Evolutionary conservation across 305 asterid genomes (phyloP).

Genomic region (Fraxinus sp.): DNA sequence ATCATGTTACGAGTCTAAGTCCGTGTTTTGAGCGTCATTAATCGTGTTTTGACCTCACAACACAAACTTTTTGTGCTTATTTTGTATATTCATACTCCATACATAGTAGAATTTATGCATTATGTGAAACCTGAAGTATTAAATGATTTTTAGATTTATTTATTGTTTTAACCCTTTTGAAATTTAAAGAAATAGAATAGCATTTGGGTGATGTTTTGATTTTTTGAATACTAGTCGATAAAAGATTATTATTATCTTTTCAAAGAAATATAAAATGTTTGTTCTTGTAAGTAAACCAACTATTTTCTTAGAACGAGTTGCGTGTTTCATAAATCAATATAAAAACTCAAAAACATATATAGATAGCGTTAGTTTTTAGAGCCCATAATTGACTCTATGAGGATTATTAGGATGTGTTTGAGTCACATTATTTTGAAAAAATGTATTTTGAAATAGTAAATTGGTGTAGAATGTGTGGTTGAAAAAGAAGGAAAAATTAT

Average conservation of each 20-base stretch:
- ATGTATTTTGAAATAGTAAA: too few species aligned
- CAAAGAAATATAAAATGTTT: not conserved
- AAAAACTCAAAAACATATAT: not conserved
- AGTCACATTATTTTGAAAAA: too few species aligned
- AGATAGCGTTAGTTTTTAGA: not conserved
- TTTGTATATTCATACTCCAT: not conserved
- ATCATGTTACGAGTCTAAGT: not conserved
- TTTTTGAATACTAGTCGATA: not conserved
- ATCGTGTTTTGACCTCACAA: not conserved
- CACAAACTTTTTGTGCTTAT: not conserved
- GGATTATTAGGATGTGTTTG: too few species aligned
- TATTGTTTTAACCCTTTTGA: not conserved
- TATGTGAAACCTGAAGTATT: not conserved
- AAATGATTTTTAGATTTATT: not conserved
- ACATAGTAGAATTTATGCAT: not conserved
- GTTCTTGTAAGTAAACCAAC: not conserved
- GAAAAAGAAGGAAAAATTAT: too few species aligned
- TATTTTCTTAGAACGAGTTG: not conserved
- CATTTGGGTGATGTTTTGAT: not conserved
- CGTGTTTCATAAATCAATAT: not conserved
- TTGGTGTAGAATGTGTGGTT: too few species aligned
- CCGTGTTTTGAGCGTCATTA: not conserved
- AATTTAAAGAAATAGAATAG: not conserved
- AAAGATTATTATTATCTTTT: not conserved
- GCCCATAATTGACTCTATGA: not conserved